Conservation (phyloP, 192 early-diverging fungal genomes). For the Podila horticola region DNA sequence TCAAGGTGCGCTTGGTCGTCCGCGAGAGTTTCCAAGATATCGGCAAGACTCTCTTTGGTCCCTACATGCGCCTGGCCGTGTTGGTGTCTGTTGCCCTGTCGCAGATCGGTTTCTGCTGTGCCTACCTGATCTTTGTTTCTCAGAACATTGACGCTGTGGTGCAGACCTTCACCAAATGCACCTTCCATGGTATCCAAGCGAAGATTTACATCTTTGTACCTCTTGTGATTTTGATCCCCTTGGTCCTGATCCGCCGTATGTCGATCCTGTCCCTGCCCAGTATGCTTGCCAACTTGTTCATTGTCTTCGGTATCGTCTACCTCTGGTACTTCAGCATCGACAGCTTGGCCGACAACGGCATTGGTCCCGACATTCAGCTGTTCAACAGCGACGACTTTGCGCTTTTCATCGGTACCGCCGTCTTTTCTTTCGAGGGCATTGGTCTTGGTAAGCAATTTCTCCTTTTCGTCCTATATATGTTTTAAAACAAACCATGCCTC, state of each 20-base stretch:
- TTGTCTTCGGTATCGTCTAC: conserved; percentile 86
- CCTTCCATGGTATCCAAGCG: conserved; percentile 58
- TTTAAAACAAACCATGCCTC: no score
- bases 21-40: conserved; percentile 77
- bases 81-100: conserved; percentile 56
- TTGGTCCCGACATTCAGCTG: conserved; percentile 61
- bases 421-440: conserved; percentile 95
- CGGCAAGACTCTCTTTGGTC: conserved; percentile 70
- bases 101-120: conserved; percentile 91
- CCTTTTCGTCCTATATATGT: no score
- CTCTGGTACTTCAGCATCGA: conserved; percentile 82
- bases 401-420: conserved; percentile 92
- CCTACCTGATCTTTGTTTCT: conserved; percentile 90
- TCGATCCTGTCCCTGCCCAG: conserved; percentile 85
- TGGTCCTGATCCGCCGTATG: conserved; percentile 91
- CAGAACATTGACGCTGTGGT: conserved; percentile 86
- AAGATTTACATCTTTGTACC: conserved; percentile 76
- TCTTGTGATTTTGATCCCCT: conserved; percentile 79
- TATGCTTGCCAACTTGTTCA: conserved; percentile 90
- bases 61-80: conserved; percentile 68
- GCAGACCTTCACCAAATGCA: conserved; percentile 80
- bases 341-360: conserved; percentile 69
- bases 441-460: conserved; percentile 60
- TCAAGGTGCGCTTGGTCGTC: conserved; percentile 67
- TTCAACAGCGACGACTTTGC: conserved; percentile 86